phyloP scores from a whole-genome alignment of 805 yeast species.

The Metschnikowia amazonensis region DNA sequence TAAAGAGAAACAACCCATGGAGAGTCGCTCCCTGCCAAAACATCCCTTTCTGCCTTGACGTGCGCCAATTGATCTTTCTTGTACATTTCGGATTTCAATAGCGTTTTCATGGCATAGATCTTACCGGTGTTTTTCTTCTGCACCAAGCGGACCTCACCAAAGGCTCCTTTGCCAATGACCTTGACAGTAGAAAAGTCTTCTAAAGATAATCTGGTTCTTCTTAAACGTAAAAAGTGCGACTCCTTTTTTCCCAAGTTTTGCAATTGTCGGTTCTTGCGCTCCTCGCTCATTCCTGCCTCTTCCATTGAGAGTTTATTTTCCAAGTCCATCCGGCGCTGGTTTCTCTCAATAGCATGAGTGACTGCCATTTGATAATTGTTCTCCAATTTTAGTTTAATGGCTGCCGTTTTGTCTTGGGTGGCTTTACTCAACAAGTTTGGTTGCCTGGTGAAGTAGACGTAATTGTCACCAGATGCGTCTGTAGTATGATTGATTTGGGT shows the following conservation, averaged over 20 bases:
- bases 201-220: slow-evolving; percentile 77
- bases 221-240: slow-evolving; percentile 75
- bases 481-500: slow-evolving; percentile 5
- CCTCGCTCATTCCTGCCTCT: slow-evolving; percentile 66
- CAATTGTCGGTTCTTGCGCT: slow-evolving; percentile 77
- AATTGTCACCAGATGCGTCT: slow-evolving; percentile 6
- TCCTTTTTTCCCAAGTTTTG: slow-evolving; percentile 83
- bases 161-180: slow-evolving; percentile 94
- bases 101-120: slow-evolving; percentile 92
- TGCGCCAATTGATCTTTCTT: slow-evolving; percentile 92
- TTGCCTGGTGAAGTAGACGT: slow-evolving; percentile 72
- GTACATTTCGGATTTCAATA: slow-evolving; percentile 87
- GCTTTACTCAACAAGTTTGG: slow-evolving; percentile 72
- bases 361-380: slow-evolving; percentile 84
- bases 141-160: slow-evolving; percentile 93
- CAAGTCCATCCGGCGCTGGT: slow-evolving; percentile 82
- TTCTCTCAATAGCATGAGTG: slow-evolving; percentile 89
- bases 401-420: slow-evolving; percentile 80
- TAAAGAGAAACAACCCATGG: slow-evolving; percentile 86
- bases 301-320: slow-evolving; percentile 67
- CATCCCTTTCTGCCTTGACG: slow-evolving; percentile 94
- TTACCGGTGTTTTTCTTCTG: slow-evolving; percentile 90
- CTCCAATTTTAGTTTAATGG: slow-evolving; percentile 76
- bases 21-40: slow-evolving; percentile 82
- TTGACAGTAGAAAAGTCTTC: slow-evolving; percentile 87